Evolutionary conservation across 768 basidiomycete species (phyloP).

Genomic region (Boletus sp.): DNA sequence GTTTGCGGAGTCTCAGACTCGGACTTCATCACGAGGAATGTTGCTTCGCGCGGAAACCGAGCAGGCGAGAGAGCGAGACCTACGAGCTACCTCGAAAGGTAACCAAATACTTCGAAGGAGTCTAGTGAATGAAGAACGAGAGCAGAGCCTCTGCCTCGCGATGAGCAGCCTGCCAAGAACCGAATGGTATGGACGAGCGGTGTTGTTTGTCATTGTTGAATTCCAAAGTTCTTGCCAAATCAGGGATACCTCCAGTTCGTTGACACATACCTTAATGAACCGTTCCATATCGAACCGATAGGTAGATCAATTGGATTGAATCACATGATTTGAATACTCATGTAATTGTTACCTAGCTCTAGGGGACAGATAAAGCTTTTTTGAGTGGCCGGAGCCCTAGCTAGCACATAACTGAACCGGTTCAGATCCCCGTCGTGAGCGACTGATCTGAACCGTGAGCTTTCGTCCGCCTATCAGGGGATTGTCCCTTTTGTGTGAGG

Average conservation of each 20-base stretch:
- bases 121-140: not conserved
- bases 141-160: not conserved
- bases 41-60: not conserved
- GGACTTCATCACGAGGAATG: slow-evolving; percentile 36
- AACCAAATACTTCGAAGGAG: not conserved
- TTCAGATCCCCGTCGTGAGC: not conserved
- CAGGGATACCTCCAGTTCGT: too few relatives aligned
- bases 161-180: not conserved
- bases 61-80: not conserved
- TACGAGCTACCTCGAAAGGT: not conserved
- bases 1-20: slow-evolving; percentile 38
- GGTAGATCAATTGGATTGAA: too few relatives aligned
- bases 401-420: not conserved
- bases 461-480: too few relatives aligned
- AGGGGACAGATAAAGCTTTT: not conserved
- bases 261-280: too few relatives aligned
- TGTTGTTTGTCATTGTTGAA: slow-evolving; percentile 23
- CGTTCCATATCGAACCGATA: not conserved
- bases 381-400: not conserved
- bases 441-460: too few relatives aligned
- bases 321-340: not conserved
- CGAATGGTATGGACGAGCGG: slow-evolving; percentile 3
- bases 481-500: not conserved
- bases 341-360: not conserved
- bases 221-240: slow-evolving; percentile 18